Evolutionary conservation across 1,284 basidiomycete genomes (phyloP), one percentile per base, ranked within the genome.

Genomic region (Moniliella sp.): DNA sequence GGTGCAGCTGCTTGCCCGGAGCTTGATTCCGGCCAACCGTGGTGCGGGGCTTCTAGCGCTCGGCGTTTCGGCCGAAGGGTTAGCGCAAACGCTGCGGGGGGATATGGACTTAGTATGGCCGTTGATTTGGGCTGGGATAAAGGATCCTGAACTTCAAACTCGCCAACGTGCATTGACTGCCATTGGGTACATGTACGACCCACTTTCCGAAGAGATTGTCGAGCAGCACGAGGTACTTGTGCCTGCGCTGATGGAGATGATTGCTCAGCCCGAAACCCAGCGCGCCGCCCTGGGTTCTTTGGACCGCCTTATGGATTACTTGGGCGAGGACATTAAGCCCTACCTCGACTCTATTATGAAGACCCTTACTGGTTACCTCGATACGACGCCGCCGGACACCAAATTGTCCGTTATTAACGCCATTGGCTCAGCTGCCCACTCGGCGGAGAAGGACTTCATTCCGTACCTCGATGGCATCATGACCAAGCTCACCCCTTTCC

Each of bases 331-430:
- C n/a, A 81, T 84, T 43, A 77, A 77, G 38, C 76, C 80, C 57
- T 97, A 99, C 66, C 72, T 99, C 32, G 72, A 73, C 30, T 71
- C 82, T 39, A 83, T 99, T 58, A 97, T 99, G 91, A 81, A 88
- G 56, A 76, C 80, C 34, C 77, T 99, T 33, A n/a, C n/a, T n/a
- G n/a, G n/a, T n/a, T n/a, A n/a, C n/a, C n/a, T n/a, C n/a, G n/a
- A n/a, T n/a, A n/a, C n/a, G n/a, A n/a, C n/a, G n/a, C n/a, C n/a
- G n/a, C n/a, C n/a, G n/a, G n/a, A n/a, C n/a, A n/a, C n/a, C n/a
- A 93, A 97, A 67, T 72, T 81, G 26, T 86, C 94, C 43, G 82
- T 97, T 51, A 88, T 83, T 30, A 91, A 91, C 15, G 91, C 91
- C 16, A 94, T 99, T 52, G 91, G 91, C 28, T 86, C 81, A 48